Percentiles rank a stretch among this genome's conserved stretches.
phyloP scores from a whole-genome alignment of 768 basidiomycete species.

The Lactarius evosmus region DNA sequence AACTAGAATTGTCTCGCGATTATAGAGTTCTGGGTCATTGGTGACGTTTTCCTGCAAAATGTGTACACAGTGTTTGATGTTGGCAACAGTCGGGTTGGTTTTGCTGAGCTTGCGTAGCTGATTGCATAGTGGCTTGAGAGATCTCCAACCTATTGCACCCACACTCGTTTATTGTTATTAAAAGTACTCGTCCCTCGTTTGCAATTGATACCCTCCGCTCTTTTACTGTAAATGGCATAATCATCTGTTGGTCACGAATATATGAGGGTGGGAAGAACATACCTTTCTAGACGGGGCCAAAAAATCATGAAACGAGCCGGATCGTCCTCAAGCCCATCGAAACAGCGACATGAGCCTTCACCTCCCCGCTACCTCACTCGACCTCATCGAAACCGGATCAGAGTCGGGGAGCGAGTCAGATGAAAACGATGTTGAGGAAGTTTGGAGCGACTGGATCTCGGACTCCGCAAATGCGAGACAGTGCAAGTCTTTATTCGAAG shows the following conservation, averaged over 20 bases:
- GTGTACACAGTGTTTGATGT: slow-evolving; percentile 20
- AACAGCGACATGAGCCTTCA: slow-evolving; percentile 16
- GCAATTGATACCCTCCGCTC: neutral
- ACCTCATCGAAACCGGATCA: slow-evolving; percentile 2
- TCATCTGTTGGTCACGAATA: neutral
- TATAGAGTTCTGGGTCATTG: slow-evolving; percentile 9
- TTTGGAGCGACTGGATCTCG: slow-evolving; percentile 78
- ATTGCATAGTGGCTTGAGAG: neutral
- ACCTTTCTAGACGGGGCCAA: neutral
- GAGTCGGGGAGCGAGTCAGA: neutral
- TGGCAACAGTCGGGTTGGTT: slow-evolving; percentile 20
- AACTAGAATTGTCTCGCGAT: neutral
- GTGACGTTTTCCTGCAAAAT: slow-evolving; percentile 16
- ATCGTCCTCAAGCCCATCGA: neutral
- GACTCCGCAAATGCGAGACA: slow-evolving; percentile 51
- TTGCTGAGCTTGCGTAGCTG: slow-evolving; percentile 18
- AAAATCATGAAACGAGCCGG: neutral
- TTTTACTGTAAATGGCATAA: no score
- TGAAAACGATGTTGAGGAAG: slow-evolving; percentile 48
- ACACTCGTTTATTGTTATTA: neutral
- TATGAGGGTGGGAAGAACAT: neutral
- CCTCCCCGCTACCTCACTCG: slow-evolving; percentile 18
- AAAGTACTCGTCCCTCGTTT: neutral
- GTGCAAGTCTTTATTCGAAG: slow-evolving; percentile 76
- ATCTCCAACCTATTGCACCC: neutral